Percentiles rank a stretch among this genome's conserved stretches.
phyloP scores from a whole-genome alignment of 2,329 filamentous ascomycete species.

The Colletotrichum gloeosporioides region DNA sequence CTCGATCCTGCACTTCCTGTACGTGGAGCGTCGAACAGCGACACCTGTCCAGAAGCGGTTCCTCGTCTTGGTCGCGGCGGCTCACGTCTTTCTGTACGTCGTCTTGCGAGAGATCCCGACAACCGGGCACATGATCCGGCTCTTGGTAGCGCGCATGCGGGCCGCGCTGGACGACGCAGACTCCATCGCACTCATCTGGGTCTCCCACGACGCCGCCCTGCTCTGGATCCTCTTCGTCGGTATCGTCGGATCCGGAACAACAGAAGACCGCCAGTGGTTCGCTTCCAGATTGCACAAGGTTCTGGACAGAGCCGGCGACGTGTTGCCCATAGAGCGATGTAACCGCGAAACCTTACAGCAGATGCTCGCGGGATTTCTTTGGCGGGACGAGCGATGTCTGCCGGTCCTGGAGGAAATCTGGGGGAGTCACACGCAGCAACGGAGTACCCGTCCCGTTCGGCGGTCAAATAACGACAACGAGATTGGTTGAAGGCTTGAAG shows the following conservation, averaged over 20 bases:
- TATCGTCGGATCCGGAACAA: conserved; percentile 10
- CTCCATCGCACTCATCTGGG: conserved; percentile 3
- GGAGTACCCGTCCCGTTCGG: not conserved
- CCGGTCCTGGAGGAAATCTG: conserved; percentile 12
- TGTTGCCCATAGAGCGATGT: not conserved
- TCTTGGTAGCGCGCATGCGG: conserved; percentile 14
- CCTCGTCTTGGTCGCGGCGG: conserved; percentile 14
- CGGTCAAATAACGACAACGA: not conserved
- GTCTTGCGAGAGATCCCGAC: conserved; percentile 19
- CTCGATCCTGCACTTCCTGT: conserved; percentile 21
- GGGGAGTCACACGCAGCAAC: not conserved
- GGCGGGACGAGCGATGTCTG: conserved; percentile 33
- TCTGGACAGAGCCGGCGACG: conserved; percentile 2
- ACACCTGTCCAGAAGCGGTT: conserved; percentile 3
- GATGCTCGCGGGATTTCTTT: conserved; percentile 14
- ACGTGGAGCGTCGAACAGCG: not conserved
- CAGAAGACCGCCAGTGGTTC: conserved; percentile 4
- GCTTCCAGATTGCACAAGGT: not conserved
- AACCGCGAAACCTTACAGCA: not conserved
- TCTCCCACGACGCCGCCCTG: conserved; percentile 2
- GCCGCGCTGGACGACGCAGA: conserved; percentile 12
- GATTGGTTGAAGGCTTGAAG: not conserved
- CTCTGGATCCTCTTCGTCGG: conserved; percentile 23
- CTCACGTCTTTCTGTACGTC: conserved; percentile 22
- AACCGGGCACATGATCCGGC: conserved; percentile 17